phyloP scores from a whole-genome alignment of 2,329 filamentous ascomycete species.

The Claviceps purpurea region DNA sequence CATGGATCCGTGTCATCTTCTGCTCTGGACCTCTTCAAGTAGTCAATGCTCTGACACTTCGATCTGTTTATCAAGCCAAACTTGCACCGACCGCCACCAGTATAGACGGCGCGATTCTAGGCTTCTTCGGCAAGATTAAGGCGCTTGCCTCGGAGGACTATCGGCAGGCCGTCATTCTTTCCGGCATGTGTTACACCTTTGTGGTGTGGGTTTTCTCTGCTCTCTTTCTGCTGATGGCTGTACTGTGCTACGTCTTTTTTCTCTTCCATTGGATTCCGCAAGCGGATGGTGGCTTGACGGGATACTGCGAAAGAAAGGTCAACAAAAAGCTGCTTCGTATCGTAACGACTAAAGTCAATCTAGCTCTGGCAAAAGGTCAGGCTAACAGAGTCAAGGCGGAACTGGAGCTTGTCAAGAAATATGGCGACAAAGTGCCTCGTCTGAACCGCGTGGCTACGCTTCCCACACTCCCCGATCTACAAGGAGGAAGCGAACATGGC shows the following conservation, averaged over 20 bases:
- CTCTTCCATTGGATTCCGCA: slow-evolving; percentile 84
- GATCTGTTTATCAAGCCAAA: slow-evolving; percentile 66
- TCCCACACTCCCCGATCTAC: slow-evolving; percentile 39
- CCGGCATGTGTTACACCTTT: slow-evolving; percentile 84
- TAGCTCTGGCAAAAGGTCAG: slow-evolving; percentile 70
- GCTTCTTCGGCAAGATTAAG: slow-evolving; percentile 75
- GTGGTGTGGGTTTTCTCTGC: slow-evolving; percentile 79
- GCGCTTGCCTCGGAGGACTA: slow-evolving; percentile 59
- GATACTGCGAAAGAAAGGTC: slow-evolving; percentile 86
- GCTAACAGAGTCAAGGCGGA: slow-evolving; percentile 41
- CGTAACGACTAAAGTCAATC: slow-evolving; percentile 76
- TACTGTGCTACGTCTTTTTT: slow-evolving; percentile 74
- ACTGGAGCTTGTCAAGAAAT: slow-evolving; percentile 36
- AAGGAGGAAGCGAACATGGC: slow-evolving; percentile 25
- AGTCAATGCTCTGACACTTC: slow-evolving; percentile 80
- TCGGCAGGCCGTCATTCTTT: slow-evolving; percentile 70
- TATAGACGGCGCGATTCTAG: slow-evolving; percentile 50
- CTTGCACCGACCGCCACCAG: slow-evolving; percentile 41
- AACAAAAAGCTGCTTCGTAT: slow-evolving; percentile 75
- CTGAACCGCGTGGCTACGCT: slow-evolving; percentile 51
- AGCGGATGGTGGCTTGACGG: slow-evolving; percentile 63
- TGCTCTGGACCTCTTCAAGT: slow-evolving; percentile 87
- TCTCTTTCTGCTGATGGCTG: slow-evolving; percentile 59
- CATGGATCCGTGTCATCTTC: slow-evolving; percentile 77
- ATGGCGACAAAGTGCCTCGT: slow-evolving; percentile 32